phyloP scores from a whole-genome alignment of 805 yeast genomes.

The Diddensiella caesifluorescens region DNA sequence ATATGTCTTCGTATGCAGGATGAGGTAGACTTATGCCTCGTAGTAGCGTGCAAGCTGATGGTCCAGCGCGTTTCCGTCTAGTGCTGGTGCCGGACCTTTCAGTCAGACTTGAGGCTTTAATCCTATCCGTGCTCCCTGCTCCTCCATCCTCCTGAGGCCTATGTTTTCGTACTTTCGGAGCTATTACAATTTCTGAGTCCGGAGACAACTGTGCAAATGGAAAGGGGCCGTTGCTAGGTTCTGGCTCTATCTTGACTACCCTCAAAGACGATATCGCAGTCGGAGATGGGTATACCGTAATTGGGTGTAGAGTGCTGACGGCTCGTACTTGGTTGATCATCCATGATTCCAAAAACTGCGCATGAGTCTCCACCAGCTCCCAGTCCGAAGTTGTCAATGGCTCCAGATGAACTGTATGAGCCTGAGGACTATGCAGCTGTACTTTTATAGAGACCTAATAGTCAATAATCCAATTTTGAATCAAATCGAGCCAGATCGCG shows the following conservation, averaged over 20 bases:
- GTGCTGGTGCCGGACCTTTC: slow-evolving; percentile 5
- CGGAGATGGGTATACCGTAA: slow-evolving; percentile 68
- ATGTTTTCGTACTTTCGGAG: slow-evolving; percentile 47
- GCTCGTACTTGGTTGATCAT: slow-evolving; percentile 78
- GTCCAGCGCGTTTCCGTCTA: slow-evolving; percentile 13
- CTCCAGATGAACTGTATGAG: slow-evolving; percentile 64
- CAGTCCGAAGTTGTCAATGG: slow-evolving; percentile 78
- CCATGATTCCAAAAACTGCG: slow-evolving; percentile 65
- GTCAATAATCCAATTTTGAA: too few species aligned
- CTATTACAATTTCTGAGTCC: slow-evolving; percentile 65
- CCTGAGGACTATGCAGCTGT: slow-evolving; percentile 45
- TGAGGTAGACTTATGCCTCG: slow-evolving; percentile 59
- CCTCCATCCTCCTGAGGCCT: neutral
- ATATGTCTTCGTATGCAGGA: slow-evolving; percentile 23
- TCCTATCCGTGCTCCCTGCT: neutral
- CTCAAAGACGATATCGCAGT: slow-evolving; percentile 53
- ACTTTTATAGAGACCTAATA: slow-evolving; percentile 44
- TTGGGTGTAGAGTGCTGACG: slow-evolving; percentile 50
- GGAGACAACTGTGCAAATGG: slow-evolving; percentile 51
- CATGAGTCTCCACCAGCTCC: slow-evolving; percentile 84
- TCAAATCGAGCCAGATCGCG: too few species aligned
- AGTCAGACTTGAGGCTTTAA: neutral
- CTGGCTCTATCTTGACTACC: slow-evolving; percentile 45
- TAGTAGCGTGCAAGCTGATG: slow-evolving; percentile 37
- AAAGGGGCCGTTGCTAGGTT: slow-evolving; percentile 22